Evolutionary conservation across 305 asterid genomes (phyloP).

Genomic region (Euphrasia arctica): DNA sequence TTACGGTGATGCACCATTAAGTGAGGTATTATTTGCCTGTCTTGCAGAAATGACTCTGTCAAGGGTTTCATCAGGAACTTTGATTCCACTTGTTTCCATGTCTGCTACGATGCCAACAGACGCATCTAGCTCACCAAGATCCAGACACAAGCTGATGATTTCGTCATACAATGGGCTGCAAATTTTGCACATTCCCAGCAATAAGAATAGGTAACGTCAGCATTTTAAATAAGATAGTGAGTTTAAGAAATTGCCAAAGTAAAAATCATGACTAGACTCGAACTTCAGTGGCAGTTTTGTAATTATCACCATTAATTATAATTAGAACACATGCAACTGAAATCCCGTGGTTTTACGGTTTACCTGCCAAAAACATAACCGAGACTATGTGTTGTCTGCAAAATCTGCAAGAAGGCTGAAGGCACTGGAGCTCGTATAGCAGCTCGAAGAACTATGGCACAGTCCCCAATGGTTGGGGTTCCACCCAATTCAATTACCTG

Average conservation of each 20-base stretch:
- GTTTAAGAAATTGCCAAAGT: neutral
- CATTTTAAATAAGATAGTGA: neutral
- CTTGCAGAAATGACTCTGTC: conserved; percentile 86
- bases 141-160: conserved; percentile 68
- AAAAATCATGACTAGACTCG: neutral
- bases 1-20: conserved; percentile 36
- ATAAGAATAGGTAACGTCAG: neutral
- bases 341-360: conserved; percentile 15
- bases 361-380: conserved; percentile 89
- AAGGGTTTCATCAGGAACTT: conserved; percentile 83
- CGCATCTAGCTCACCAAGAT: conserved; percentile 95
- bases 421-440: conserved; percentile 97
- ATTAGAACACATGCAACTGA: neutral
- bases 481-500: conserved; percentile 96
- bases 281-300: neutral
- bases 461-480: conserved; percentile 90
- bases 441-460: conserved; percentile 92
- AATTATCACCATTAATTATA: neutral
- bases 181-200: conserved; percentile 7
- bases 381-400: conserved; percentile 81
- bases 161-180: conserved; percentile 92
- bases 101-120: conserved; percentile 91
- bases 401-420: conserved; percentile 81
- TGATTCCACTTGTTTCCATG: conserved; percentile 86
- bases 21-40: conserved; percentile 51